Base-by-base conservation (phyloP, 2,329 filamentous ascomycete genomes). In the Aphanocladium album region DNA sequence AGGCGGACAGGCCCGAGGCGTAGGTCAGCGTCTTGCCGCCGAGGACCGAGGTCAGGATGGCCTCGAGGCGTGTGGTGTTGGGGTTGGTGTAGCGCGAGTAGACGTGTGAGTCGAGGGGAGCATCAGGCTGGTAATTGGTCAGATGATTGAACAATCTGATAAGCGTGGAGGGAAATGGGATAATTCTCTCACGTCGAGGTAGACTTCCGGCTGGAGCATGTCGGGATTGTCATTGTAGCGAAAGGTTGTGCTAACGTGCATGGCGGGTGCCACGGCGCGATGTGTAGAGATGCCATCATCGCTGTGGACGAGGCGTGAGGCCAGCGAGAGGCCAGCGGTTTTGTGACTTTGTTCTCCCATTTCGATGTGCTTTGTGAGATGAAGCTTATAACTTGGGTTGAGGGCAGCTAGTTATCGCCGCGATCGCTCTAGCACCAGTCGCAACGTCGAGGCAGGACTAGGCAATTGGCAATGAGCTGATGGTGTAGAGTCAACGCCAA, bases 211-310 rank as follows among this genome's bases (percentile, higher is more conserved):
- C 52, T 25, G 71, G 62, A 96, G 82, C 30, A 85, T 72, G 6
- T 86, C 81, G 2, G 91, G 90, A 71, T 96, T 82, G 57, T 79
- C 75, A 30, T 81, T 79, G 74, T 97, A 98, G 67, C 91, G 87
- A 75, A 91, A 98, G 17, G 91, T 98, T 14, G 93, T 97, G 63
- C 91, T 92, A 64, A 96, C 86, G 73, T 98, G 93, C 70, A 98
- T 81, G 4, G 93, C 86, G 62, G 95, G 93, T 14, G 93, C 92
- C 60, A 98, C 89, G 71, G 95, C 91, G 55, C 86, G 81, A 66
- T 89, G 84, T 37, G 80, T 76, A 73, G 91, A 90, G 68, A 95
- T 82, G 67, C 80, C 80, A 76, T 96, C 88, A 70, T 96, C 92
- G 64, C 89, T 90, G 72, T 96, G 92, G 64, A 96, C 79, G n/a